Evolutionary conservation across 345 rosid species (phyloP), one percentile per base, ranked within the genome.

Genomic region (Melastoma malabathricum): DNA sequence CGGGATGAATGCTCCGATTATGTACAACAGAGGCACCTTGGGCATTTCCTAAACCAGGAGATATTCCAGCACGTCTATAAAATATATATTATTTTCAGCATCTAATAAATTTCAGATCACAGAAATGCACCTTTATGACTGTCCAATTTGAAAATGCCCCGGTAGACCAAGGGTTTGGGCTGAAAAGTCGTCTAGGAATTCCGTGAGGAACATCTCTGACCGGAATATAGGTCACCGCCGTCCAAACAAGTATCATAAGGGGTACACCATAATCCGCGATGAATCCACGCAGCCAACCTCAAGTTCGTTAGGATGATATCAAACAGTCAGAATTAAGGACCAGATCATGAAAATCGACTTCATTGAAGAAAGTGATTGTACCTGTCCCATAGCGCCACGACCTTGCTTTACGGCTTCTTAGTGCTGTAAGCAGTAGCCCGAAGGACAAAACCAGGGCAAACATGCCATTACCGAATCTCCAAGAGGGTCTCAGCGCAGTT

Each of bases 401-500:
- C 62, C 81, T 72, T 48, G 84, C 84, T 59, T 73, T 78, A 51
- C 84, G 78, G 71, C 80, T 78, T 66, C 45, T 78, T 27, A 78
- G 66, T 55, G 78, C 76, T 18, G 78, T 78, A 15, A 71, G 69
- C 61, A 78, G 81, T 59, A 78, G 80, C 45, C 78, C 83, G 59
- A 78, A 78, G 34, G 80, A 72, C 51, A 78, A 54, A 53, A 78
- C 81, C 56, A 78, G 50, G 10, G 84, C 84, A 68, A 78, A 78
- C 84, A 78, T 75, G 59, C 84, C 84, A 72, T 78, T 75, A 18
- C 76, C 76, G 47, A 78, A 78, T 52, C 84, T 65, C 84, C 84
- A 78, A 51, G 81, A 56, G 34, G 67, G 60, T 52, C 70, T 62
- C 15, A 79, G 44, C 13, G 78, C 72, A 43, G 70, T 48, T 49